phyloP scores from a whole-genome alignment of 1,284 basidiomycete genomes.

The Laetiporus sulphureus region DNA sequence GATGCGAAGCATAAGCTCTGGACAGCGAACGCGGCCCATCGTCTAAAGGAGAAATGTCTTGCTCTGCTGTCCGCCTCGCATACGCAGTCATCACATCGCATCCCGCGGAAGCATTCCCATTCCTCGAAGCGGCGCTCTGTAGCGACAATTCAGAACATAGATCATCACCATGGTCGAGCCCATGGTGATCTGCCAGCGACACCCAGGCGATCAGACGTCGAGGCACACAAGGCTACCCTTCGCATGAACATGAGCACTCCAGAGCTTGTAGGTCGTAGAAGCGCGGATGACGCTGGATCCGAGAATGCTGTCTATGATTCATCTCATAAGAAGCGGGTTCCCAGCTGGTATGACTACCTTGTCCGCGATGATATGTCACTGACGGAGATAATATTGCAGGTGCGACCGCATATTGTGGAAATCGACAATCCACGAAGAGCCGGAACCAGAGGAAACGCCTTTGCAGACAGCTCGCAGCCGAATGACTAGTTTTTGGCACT shows the following conservation, averaged over 20 bases:
- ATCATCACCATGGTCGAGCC: no score
- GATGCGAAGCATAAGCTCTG: no score
- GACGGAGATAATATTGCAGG: conserved; percentile 35
- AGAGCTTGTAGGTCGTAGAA: no score
- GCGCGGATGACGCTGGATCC: conserved; percentile 31
- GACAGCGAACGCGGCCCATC: not conserved
- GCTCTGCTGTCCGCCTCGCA: not conserved
- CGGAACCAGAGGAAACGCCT: conserved; percentile 33
- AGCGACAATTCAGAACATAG: no score
- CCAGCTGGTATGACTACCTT: conserved; percentile 55
- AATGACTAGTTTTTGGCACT: conserved; percentile 49
- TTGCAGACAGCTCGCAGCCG: conserved; percentile 32
- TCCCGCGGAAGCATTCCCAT: no score
- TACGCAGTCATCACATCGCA: not conserved
- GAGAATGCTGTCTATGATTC: conserved; percentile 66
- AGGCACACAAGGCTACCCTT: no score
- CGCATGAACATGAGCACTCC: no score
- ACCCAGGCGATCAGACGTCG: no score
- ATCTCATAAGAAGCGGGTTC: conserved; percentile 73
- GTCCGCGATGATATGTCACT: no score
- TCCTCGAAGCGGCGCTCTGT: no score
- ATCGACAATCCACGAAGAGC: conserved; percentile 49
- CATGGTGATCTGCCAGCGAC: no score
- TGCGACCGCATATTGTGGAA: conserved; percentile 80
- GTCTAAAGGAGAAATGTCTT: not conserved